Base-by-base conservation (phyloP, 1,139 yeast species). In the Yamadazyma blattariae region DNA sequence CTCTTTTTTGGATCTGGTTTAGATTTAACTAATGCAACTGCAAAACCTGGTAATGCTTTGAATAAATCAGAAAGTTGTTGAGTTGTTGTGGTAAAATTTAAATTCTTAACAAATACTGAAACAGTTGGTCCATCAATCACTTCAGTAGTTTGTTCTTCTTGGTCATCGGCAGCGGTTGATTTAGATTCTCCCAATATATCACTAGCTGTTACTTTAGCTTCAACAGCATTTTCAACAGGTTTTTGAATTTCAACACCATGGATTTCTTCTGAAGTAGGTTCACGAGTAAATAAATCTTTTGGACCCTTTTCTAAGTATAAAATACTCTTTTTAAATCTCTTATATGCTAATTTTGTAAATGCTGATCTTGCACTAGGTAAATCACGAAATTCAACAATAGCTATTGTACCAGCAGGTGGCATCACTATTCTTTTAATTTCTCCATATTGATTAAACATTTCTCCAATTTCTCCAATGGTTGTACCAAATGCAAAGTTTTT, bases 331-430 rank as follows among this genome's bases (percentile, higher is more conserved):
- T 90, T 90, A 54, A 90, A 79, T 52, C 96, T 74, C 55, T 92
- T 80, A 57, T 82, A 92, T 21, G 97, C 87, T 37, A 92, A 66
- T 52, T 87, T 88, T 16, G 87, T 71, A 54, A 94, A 92, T 1
- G 98, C 98, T 5, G 88, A 72, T 59, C 97, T 79, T 2, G 95
- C 97, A 37, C 85, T 71, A 12, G 95, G 85, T 1, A 81, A 65
- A 57, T 86, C 94, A 48, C 90, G 72, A 59, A 82, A 90, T 56
- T 92, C 97, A n/a, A 92, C 80, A 54, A 92, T 84, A 4, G 97
- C 97, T 51, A 92, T 89, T 0, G 97, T 90, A 12, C 97, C 97
- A 16, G 95, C 87, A 16, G 97, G 96, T 12, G 99, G 98, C 89
- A 94, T 85, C 42, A 94, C 61, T 23, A 89, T 70, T 51, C 96